Evolutionary conservation across 1,139 yeast species (phyloP).

Genomic region (Yamadazyma blattariae): DNA sequence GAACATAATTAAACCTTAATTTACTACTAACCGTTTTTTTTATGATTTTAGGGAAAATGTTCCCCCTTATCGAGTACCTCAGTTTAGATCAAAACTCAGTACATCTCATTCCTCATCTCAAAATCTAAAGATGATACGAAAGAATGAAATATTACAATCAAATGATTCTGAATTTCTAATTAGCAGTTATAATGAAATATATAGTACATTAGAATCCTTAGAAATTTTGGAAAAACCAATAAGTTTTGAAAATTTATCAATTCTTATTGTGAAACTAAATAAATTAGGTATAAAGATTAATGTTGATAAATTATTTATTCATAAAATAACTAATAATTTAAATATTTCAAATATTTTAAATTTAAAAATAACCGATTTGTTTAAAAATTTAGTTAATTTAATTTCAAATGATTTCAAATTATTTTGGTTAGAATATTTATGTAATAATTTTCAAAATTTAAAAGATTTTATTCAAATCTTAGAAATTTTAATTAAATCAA

Average conservation of each 20-base stretch:
- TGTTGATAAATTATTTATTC: constrained; percentile 1
- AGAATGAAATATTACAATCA: neutral
- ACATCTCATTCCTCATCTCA: too few species aligned
- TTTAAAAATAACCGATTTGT: constrained; percentile 4
- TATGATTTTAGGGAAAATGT: too few species aligned
- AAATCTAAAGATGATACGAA: constrained; percentile 3
- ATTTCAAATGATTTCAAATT: neutral
- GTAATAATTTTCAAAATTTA: constrained; percentile 24
- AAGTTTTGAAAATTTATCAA: constrained; percentile 6
- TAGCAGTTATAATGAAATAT: neutral
- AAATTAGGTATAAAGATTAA: constrained; percentile 2
- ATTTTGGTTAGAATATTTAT: constrained; percentile 42
- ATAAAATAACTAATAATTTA: constrained; percentile 2
- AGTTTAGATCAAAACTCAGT: too few species aligned
- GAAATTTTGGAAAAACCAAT: neutral
- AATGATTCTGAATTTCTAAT: neutral
- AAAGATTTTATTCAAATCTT: constrained; percentile 8
- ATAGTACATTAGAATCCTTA: neutral
- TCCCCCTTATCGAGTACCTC: too few species aligned
- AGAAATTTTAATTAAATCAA: constrained; percentile 7
- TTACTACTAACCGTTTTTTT: too few species aligned
- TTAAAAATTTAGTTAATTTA: neutral
- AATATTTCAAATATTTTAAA: constrained; percentile 8
- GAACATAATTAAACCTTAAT: too few species aligned
- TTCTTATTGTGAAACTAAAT: constrained; percentile 8